A percentile compares a stretch with the other conserved stretches of the same genome.
Evolutionary conservation across 2,329 filamentous ascomycete genomes (phyloP).

Genomic region (Penicillium psychrosexuale): DNA sequence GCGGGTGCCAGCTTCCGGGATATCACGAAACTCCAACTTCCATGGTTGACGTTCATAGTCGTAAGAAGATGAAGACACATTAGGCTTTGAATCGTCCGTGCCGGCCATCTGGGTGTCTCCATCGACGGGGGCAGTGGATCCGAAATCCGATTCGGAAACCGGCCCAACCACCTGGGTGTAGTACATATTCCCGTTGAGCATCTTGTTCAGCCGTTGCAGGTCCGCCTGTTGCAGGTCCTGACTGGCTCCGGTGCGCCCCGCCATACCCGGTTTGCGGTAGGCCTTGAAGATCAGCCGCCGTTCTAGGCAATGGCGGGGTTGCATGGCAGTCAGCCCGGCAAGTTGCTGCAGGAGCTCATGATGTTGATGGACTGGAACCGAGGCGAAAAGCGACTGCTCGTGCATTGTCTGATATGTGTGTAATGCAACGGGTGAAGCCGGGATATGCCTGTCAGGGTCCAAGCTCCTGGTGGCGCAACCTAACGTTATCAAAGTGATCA

Average conservation of each 20-base stretch:
- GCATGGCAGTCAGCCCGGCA: slow-evolving; percentile 60
- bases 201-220: slow-evolving; percentile 45
- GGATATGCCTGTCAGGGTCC: slow-evolving; percentile 22
- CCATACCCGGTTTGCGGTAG: slow-evolving; percentile 46
- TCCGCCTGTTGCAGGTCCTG: slow-evolving; percentile 46
- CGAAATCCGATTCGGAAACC: slow-evolving; percentile 39
- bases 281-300: slow-evolving; percentile 60
- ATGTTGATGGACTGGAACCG: slow-evolving; percentile 56
- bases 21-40: slow-evolving; percentile 49
- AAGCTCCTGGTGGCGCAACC: slow-evolving; percentile 18
- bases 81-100: slow-evolving; percentile 17
- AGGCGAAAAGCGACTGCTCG: slow-evolving; percentile 60
- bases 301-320: slow-evolving; percentile 54
- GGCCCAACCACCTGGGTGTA: slow-evolving; percentile 53
- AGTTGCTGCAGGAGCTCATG: slow-evolving; percentile 60
- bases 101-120: slow-evolving; percentile 36
- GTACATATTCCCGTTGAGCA: slow-evolving; percentile 52
- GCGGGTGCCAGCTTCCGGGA: slow-evolving; percentile 51
- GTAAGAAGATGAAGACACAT: slow-evolving; percentile 21
- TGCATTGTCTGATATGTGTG: slow-evolving; percentile 45
- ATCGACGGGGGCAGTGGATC: slow-evolving; percentile 18
- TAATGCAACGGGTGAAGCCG: slow-evolving; percentile 18
- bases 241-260: slow-evolving; percentile 41
- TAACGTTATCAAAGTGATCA: slow-evolving; percentile 6
- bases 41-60: slow-evolving; percentile 40